phyloP scores from a whole-genome alignment of 768 basidiomycete genomes.

The Cystobasidiopsis lactophilus region DNA sequence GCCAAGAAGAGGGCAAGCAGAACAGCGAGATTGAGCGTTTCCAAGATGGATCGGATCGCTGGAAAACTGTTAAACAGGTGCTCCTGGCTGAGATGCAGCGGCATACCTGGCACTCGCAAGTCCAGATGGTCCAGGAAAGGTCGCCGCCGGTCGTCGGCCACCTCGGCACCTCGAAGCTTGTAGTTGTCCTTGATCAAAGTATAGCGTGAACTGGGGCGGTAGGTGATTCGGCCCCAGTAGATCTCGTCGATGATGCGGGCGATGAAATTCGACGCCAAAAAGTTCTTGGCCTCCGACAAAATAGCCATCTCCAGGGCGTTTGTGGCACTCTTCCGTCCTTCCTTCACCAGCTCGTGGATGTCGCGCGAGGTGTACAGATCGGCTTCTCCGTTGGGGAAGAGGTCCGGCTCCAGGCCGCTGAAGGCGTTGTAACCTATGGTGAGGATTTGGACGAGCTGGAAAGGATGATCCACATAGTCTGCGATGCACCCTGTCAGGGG shows the following conservation, averaged over 20 bases:
- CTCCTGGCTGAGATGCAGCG: slow-evolving; percentile 11
- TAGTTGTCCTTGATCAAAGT: slow-evolving; percentile 80
- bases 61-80: slow-evolving; percentile 1
- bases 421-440: slow-evolving; percentile 69
- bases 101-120: slow-evolving; percentile 16
- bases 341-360: slow-evolving; percentile 35
- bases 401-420: slow-evolving; percentile 44
- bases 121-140: slow-evolving; percentile 21
- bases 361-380: slow-evolving; percentile 29
- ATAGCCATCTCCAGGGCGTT: slow-evolving; percentile 47
- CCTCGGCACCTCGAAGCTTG: slow-evolving; percentile 42
- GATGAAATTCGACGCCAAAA: slow-evolving; percentile 58
- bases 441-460: slow-evolving; percentile 48
- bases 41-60: background rate
- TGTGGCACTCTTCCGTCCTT: slow-evolving; percentile 3
- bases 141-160: slow-evolving; percentile 33
- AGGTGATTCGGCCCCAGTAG: slow-evolving; percentile 22
- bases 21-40: slow-evolving; percentile 2
- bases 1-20: slow-evolving; percentile 17
- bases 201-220: background rate
- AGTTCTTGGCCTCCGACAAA: slow-evolving; percentile 57
- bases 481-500: too few species aligned
- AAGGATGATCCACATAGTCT: too few species aligned
- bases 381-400: slow-evolving; percentile 41
- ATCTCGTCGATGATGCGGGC: slow-evolving; percentile 48